phyloP scores from a whole-genome alignment of 2,329 filamentous ascomycete genomes.

The Colletotrichum viniferum region DNA sequence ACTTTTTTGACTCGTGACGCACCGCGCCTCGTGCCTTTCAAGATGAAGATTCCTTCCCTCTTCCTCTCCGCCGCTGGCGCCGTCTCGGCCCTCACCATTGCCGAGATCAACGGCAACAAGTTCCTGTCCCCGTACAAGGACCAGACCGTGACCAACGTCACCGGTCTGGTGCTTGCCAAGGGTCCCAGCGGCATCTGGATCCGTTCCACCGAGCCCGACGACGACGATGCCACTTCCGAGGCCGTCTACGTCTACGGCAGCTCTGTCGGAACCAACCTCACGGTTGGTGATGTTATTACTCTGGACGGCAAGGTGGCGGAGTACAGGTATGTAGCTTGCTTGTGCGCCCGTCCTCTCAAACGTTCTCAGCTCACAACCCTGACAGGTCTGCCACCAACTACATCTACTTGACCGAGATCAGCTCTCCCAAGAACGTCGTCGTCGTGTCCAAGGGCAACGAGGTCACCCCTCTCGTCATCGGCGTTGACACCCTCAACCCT shows the following conservation, averaged over 20 bases:
- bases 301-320: slow-evolving; percentile 66
- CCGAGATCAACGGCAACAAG: slow-evolving; percentile 68
- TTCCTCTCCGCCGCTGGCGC: slow-evolving; percentile 31
- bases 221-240: slow-evolving; percentile 63
- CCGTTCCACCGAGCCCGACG: slow-evolving; percentile 61
- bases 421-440: slow-evolving; percentile 55
- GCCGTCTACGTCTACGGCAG: slow-evolving; percentile 69
- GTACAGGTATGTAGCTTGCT: slow-evolving; percentile 45
- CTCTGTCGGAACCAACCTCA: slow-evolving; percentile 52
- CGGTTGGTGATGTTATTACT: slow-evolving; percentile 66
- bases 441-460: slow-evolving; percentile 57
- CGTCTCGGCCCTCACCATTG: slow-evolving; percentile 51
- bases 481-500: slow-evolving; percentile 58
- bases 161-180: slow-evolving; percentile 69
- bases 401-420: slow-evolving; percentile 68
- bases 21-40: neutral
- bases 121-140: slow-evolving; percentile 67
- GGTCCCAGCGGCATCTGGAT: slow-evolving; percentile 67
- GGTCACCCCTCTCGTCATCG: slow-evolving; percentile 65
- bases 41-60: slow-evolving; percentile 35
- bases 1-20: neutral
- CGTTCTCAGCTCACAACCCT: slow-evolving; percentile 12
- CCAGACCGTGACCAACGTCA: slow-evolving; percentile 60
- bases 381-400: slow-evolving; percentile 57
- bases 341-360: too few relatives aligned